Base-by-base conservation (phyloP, 257 asterid species). In the Handroanthus guayacan region DNA sequence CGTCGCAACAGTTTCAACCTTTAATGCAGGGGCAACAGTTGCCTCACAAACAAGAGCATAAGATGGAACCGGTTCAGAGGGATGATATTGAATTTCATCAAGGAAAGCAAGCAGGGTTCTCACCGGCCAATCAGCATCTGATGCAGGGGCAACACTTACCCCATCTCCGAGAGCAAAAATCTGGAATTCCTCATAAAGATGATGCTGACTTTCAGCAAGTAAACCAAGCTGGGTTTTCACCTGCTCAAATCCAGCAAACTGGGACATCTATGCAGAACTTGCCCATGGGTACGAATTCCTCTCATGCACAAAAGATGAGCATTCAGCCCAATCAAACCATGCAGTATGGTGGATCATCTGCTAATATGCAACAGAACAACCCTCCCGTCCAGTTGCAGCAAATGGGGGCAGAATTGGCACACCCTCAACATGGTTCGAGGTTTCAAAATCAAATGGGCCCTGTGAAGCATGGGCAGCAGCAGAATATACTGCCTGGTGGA, bases 391-490 rank as follows among this genome's bases (percentile, higher is more conserved):
- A 85, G 20, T 45, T 78, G 85, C 94, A 78, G 65, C 92, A 72
- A 72, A 76, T 74, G 61, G 92, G 89, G 72, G 41, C 81, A 34
- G 93, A 92, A 69, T 62, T 72, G 51, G 67, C 76, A 34, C 90
- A 86, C 78, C 78, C 77, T 45, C 91, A 64, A 44, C 87, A 84
- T 83, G 87, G 81, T 66, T 80, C 97, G 48, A 81, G 83, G 78
- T 89, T 84, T 80, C 98, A 87, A 66, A 82, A 84, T 85, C 92
- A 85, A 74, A 74, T 88, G 82, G 92, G 88, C 66, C 86, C 95
- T 11, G 87, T 82, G 78, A 68, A 83, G 69, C 97, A 86, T 72
- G 90, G 80, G 66, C 96, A 83, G 69, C 92, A 82, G 81, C 85
- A 85, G 79, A 89, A 84, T 75, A 77, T 65, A 18, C 82, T 89